Evolutionary conservation across 2,329 filamentous ascomycete species (phyloP), one percentile per base, ranked within the genome.

Genomic region (Diaporthe sp.): DNA sequence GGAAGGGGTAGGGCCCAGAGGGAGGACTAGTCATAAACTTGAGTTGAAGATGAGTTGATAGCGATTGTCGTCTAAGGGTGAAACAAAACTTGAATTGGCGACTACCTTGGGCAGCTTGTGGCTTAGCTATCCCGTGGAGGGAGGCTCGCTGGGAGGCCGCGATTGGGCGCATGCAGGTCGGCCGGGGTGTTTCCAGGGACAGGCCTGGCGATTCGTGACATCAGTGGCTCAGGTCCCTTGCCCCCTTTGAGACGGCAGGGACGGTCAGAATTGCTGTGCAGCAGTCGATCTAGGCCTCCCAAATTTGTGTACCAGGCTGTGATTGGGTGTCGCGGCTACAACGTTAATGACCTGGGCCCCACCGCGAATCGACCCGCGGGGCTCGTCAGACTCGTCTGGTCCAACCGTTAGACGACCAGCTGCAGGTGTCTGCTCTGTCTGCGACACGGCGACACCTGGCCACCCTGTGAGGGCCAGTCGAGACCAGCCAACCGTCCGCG

Each of bases 181-280:
- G 44, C 61, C 30, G 25, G 61, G 30, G 58, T 39, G 37, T 17
- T 47, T 47, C 58, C 42, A 61, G 58, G 59, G 59, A 47, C 59
- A 63, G 25, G 59, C 59, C 59, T 32, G 59, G 53, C n/a, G 50
- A 32, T 50, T 13, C 27, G 27, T 73, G 71, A 73, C 71, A 69
- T 73, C 71, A 69, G 65, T 58, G 71, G 71, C 63, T 70, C 51
- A 63, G 63, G 71, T 56, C 30, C 61, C 30, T 66, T 25, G 27
- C 27, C 61, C 61, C 61, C 61, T 66, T 66, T 66, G 42, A 66
- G 61, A 66, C 30, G 61, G 22, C 51, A 50, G 42, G 51, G 61
- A 66, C 30, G 61, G 22, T 44, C 58, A 39, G 58, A 30, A 44
- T 44, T 27, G 59, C 27, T 63, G n/a, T n/a, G 59, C 27, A 30